Conservation (phyloP, 768 basidiomycete genomes). For the Suillus decipiens region DNA sequence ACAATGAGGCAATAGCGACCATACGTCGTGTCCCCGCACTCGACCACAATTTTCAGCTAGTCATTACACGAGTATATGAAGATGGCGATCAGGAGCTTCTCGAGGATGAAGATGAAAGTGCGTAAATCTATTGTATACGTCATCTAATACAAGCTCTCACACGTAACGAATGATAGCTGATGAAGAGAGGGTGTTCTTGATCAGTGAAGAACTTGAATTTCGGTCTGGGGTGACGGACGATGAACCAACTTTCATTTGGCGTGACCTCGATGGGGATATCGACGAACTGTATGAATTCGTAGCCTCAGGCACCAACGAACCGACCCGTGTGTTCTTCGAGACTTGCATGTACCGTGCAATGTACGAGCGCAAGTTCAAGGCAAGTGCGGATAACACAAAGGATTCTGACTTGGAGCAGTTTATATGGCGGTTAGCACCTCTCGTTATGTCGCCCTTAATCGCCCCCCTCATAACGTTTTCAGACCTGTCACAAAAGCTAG, state of each 20-base stretch:
- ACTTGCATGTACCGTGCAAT: conserved; percentile 94
- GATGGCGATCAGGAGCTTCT: conserved; percentile 95
- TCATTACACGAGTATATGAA: conserved; percentile 95
- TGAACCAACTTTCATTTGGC: conserved; percentile 86
- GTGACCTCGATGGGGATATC: conserved; percentile 86
- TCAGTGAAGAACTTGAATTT: conserved; percentile 90
- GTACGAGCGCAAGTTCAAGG: conserved; percentile 90
- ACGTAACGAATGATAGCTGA: conserved; percentile 58
- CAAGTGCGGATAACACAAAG: conserved; percentile 63
- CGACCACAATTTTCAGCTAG: conserved; percentile 85
- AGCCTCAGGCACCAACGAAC: conserved; percentile 68
- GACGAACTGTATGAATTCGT: conserved; percentile 96
- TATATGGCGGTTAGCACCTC: conserved; percentile 69
- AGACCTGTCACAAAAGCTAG: conserved; percentile 26
- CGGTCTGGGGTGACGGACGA: conserved; percentile 71
- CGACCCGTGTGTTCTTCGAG: conserved; percentile 88
- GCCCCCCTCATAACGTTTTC: conserved; percentile 9
- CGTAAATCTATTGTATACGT: conserved; percentile 26
- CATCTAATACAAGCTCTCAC: neutral
- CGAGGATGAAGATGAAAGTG: conserved; percentile 92
- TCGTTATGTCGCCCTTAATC: neutral
- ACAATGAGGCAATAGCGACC: conserved; percentile 93
- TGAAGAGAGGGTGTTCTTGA: conserved; percentile 90
- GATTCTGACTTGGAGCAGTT: conserved; percentile 79
- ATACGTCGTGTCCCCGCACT: conserved; percentile 80